A percentile compares a stretch with the other conserved stretches of the same genome.
Evolutionary conservation across 140 eudicot species (phyloP).

Genomic region (Anethum foeniculum): DNA sequence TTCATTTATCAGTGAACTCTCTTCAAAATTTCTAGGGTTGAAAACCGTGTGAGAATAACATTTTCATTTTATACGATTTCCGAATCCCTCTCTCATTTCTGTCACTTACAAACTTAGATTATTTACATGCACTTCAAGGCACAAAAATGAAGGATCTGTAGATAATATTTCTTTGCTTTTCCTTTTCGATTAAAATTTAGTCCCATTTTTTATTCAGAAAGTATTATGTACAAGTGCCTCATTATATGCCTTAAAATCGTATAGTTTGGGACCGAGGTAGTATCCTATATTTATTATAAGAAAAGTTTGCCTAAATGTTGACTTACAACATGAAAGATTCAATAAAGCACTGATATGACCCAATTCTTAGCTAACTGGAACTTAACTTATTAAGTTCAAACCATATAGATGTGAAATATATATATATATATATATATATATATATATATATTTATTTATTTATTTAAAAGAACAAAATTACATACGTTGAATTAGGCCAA

Average conservation of each 20-base stretch:
- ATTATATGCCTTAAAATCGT: neutral
- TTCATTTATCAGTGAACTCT: neutral
- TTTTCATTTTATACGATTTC: neutral
- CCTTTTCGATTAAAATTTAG: neutral
- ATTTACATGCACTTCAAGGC: neutral
- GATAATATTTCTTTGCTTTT: neutral
- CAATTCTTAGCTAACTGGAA: neutral
- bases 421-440: too few species aligned
- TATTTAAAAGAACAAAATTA: neutral
- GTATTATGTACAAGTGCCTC: neutral
- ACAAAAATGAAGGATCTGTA: neutral
- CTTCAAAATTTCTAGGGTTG: neutral
- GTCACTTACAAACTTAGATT: neutral
- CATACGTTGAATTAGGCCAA: conserved; percentile 97
- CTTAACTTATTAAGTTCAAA: neutral
- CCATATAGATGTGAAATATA: neutral
- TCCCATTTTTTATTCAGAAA: neutral
- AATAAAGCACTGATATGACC: neutral
- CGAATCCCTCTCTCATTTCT: neutral
- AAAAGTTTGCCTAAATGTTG: neutral
- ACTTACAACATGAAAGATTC: neutral
- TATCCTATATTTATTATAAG: neutral
- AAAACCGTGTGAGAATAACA: neutral
- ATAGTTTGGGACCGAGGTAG: neutral
- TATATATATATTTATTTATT: too few species aligned